Conservation (phyloP, 139 green algal species). For the Volvox reticuliferus region DNA sequence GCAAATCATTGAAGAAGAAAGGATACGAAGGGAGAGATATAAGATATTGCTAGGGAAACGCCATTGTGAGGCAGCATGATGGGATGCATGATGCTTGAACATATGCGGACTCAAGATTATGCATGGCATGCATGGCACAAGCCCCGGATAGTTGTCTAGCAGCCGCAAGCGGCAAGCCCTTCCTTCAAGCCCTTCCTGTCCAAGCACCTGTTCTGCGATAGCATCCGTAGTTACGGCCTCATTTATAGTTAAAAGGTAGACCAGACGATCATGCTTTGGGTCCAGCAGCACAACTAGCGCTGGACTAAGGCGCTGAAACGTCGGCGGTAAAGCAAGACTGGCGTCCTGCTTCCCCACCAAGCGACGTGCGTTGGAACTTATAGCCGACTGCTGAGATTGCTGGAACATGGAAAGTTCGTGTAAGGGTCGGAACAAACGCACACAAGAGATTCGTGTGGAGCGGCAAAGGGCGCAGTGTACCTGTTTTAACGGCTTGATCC, state of each 20-base stretch:
- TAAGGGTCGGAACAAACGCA: not conserved
- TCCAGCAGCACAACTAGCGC: conserved; percentile 8
- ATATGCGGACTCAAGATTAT: too few relatives aligned
- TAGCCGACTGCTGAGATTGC: not conserved
- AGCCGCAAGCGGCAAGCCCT: too few relatives aligned
- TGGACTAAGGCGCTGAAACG: conserved; percentile 9
- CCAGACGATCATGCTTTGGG: conserved; percentile 1
- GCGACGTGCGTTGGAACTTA: not conserved
- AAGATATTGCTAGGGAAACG: too few relatives aligned
- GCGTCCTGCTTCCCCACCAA: not conserved
- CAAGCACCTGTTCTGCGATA: not conserved
- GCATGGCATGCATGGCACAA: too few relatives aligned
- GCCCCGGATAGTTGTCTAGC: too few relatives aligned
- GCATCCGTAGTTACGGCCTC: not conserved
- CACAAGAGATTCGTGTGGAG: not conserved
- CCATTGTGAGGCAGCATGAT: too few relatives aligned
- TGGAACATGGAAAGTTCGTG: not conserved
- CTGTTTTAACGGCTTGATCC: not conserved
- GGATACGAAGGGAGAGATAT: too few relatives aligned
- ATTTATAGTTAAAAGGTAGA: conserved; percentile 5
- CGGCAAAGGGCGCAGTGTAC: not conserved
- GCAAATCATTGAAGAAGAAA: too few relatives aligned
- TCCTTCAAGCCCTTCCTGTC: not conserved
- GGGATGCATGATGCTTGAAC: too few relatives aligned
- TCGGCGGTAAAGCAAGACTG: not conserved